Percentiles rank a stretch among this genome's conserved stretches.
Conservation (phyloP, 371 early-diverging fungal genomes). For the Capniomyces stellatus region DNA sequence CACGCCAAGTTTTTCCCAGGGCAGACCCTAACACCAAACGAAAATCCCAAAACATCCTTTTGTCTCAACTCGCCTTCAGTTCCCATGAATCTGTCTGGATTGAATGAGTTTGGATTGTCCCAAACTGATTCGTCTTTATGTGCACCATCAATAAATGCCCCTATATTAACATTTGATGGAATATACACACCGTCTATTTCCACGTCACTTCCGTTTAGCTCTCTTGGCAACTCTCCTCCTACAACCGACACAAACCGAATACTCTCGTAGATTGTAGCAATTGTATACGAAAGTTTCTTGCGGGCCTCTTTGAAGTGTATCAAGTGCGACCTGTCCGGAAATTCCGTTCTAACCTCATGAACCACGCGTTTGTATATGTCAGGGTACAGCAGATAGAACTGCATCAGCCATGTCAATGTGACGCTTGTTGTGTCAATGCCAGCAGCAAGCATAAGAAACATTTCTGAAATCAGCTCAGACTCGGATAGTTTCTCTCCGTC, state of each 20-base stretch:
- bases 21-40: slow-evolving; percentile 19
- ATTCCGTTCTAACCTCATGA: slow-evolving; percentile 14
- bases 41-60: slow-evolving; percentile 13
- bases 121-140: slow-evolving; percentile 2
- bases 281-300: not conserved
- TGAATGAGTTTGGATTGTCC: slow-evolving; percentile 7
- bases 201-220: not conserved
- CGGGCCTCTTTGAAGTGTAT: not conserved
- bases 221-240: not conserved
- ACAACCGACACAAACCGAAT: too few relatives aligned
- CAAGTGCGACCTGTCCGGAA: slow-evolving; percentile 5
- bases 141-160: not conserved
- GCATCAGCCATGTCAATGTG: slow-evolving; percentile 18
- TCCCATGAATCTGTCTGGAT: slow-evolving; percentile 12
- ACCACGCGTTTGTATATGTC: slow-evolving; percentile 8
- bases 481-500: slow-evolving; percentile 1
- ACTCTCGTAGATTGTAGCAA: not conserved
- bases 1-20: slow-evolving; percentile 10
- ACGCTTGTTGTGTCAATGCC: slow-evolving; percentile 21
- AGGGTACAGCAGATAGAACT: slow-evolving; percentile 17
- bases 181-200: not conserved
- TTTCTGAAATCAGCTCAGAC: slow-evolving; percentile 8
- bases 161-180: not conserved
- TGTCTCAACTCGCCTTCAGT: slow-evolving; percentile 2
- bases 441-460: slow-evolving; percentile 19